Base-by-base conservation (phyloP, 805 yeast species). In the Torulaspora maleeae region DNA sequence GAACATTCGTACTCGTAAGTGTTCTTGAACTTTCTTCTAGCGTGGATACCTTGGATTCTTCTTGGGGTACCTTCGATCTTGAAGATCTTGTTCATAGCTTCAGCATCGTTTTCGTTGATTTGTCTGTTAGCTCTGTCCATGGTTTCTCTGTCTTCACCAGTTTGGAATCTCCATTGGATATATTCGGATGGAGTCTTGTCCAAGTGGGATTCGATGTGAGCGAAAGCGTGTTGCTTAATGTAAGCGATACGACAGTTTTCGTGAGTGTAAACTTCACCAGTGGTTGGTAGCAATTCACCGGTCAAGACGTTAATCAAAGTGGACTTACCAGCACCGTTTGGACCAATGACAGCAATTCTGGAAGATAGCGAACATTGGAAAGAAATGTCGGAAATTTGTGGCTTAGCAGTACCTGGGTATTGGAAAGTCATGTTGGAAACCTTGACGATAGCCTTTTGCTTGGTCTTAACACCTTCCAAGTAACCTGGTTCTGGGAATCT, bases 121-220 rank as follows among this genome's bases (percentile, higher is more conserved):
- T 84, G 91, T 82, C 99, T 88, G 75, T 95, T 88, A 72, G 98
- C 99, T 80, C 98, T 87, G 82, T 93, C 99, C 99, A 93, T 93
- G 77, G 99, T 93, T 82, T 93, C 99, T 80, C 99, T 89, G 77
- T 93, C 99, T 81, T 93, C 99, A 90, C 99, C 99, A 71, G 99
- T 93, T 81, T 93, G 99, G 97, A 91, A 93, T 85, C 99, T 93
- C 99, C 99, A 93, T 80, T 93, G 99, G 66, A 93, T 93, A 80
- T 93, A 93, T 81, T 93, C 99, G 68, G 97, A 89, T 71, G 99
- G 99, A 69, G 99, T 93, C 83, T 86, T 87, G 83, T 93, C 99
- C 74, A 91, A 82, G 73, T 93, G 99, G 71, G 86, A 82, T 76
- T 95, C 99, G 69, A 93, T 91, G 76, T 93, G 99, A 59, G 98